These are phyloP conservation scores for Chimonanthus salicifolius DNA, from an alignment of 164 flowering plant genomes.

Conservation along the genomic window DNA sequence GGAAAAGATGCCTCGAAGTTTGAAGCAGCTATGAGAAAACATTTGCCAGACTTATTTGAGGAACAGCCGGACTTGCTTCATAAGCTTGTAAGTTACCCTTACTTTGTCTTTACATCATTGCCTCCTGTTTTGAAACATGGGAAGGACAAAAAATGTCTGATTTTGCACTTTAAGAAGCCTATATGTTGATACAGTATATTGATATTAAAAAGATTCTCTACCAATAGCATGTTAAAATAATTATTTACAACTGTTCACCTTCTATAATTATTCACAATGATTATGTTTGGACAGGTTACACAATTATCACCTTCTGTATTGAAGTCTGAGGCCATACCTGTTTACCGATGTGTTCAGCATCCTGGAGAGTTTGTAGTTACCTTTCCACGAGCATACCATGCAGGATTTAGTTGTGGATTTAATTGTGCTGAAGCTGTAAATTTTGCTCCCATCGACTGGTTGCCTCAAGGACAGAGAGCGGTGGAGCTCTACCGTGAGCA, in stretches of 20 bases:
- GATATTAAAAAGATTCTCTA: too few relatives aligned
- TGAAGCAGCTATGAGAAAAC: conserved; percentile 86
- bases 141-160: not conserved
- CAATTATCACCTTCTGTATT: conserved; percentile 53
- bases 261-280: not conserved
- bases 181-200: not conserved
- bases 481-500: conserved; percentile 50
- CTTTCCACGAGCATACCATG: conserved; percentile 71
- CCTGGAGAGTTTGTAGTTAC: conserved; percentile 68
- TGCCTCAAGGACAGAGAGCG: conserved; percentile 65
- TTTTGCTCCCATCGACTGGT: conserved; percentile 80
- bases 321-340: conserved; percentile 67
- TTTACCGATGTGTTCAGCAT: conserved; percentile 63
- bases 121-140: not conserved
- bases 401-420: conserved; percentile 74
- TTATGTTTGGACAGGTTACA: conserved; percentile 42
- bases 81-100: conserved; percentile 61
- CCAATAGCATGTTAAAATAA: not conserved
- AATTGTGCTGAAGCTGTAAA: conserved; percentile 59
- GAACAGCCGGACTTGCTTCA: conserved; percentile 98
- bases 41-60: conserved; percentile 87
- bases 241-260: too few relatives aligned
- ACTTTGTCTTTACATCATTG: not conserved
- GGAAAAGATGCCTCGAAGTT: conserved; percentile 68
- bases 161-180: not conserved